Evolutionary conservation across 1,284 basidiomycete genomes (phyloP), one percentile per base, ranked within the genome.

Genomic region (Puccinia triticina): DNA sequence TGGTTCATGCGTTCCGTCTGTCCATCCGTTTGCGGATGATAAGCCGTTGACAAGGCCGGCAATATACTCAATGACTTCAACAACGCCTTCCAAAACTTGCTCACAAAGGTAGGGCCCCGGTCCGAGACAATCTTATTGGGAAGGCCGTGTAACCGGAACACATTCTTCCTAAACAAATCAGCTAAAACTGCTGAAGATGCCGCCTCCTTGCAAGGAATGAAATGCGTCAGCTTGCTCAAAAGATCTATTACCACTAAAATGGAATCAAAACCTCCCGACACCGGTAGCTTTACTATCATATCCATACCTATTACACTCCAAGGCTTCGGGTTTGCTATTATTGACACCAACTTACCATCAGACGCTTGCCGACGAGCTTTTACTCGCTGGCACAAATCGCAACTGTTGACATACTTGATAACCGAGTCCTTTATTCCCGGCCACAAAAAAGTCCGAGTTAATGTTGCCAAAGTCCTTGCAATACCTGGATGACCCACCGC

Each of bases 341-440:
- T 90, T 0, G 89, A 89, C 16, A 71, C 23, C 2, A 74, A n/a
- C 11, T 29, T 7, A 7, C 72, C 72, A 32, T 48, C 32, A n/a
- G 43, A 48, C 29, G 12, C 10, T 18, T 57, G 72, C 3, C n/a
- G 43, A 2, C 32, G 11, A 37, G 53, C 72, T 11, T 77, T 64
- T 2, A 48, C 14, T 5, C 48, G 3, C n/a, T n/a, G n/a, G n/a
- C n/a, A n/a, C n/a, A n/a, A n/a, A n/a, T n/a, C n/a, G n/a, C n/a
- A n/a, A n/a, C n/a, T 77, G 75, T 46, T 46, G 10, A 66, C 48
- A n/a, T 12, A 77, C 29, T 16, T 29, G 0, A 77, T 69, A 5
- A 79, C 46, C n/a, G n/a, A n/a, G 21, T 79, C 66, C 43, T 55
- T 32, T 23, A 79, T 23, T 18, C 57, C 23, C 40, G 40, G 61